phyloP scores from a whole-genome alignment of 768 basidiomycete species.

The Tephrocybe sp. region DNA sequence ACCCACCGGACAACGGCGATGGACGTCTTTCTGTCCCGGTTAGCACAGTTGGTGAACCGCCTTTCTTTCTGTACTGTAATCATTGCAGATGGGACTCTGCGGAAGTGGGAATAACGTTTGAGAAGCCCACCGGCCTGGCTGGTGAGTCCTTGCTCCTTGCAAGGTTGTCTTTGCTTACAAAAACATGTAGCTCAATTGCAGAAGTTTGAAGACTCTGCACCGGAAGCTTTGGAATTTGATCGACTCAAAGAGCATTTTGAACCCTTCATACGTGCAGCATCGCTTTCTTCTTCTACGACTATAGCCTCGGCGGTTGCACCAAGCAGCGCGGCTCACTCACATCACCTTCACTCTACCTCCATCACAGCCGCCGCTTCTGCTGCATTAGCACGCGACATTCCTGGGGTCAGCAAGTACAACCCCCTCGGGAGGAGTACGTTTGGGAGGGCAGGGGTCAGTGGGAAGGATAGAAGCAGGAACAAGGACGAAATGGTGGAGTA shows the following conservation, averaged over 20 bases:
- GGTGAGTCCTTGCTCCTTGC: constrained; percentile 45
- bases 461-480: constrained; percentile 64
- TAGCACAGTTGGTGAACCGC: constrained; percentile 74
- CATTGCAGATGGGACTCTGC: constrained; percentile 95
- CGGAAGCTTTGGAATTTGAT: constrained; percentile 89
- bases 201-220: constrained; percentile 82
- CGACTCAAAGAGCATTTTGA: constrained; percentile 97
- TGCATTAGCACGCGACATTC: constrained; percentile 84
- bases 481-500: constrained; percentile 81
- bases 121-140: constrained; percentile 95
- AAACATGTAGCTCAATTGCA: constrained; percentile 78
- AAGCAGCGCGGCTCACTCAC: constrained; percentile 58
- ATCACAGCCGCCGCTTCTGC: constrained; percentile 89
- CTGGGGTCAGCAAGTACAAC: constrained; percentile 79
- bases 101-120: constrained; percentile 88
- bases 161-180: constrained; percentile 1
- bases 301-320: constrained; percentile 41
- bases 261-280: constrained; percentile 84
- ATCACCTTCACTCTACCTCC: constrained; percentile 75
- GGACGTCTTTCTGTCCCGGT: constrained; percentile 52
- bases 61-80: constrained; percentile 90
- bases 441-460: constrained; percentile 42
- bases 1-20: constrained; percentile 68
- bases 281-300: constrained; percentile 65
- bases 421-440: constrained; percentile 50